Conservation (phyloP, 2,329 filamentous ascomycete species). For the Aspergillus nomiae region DNA sequence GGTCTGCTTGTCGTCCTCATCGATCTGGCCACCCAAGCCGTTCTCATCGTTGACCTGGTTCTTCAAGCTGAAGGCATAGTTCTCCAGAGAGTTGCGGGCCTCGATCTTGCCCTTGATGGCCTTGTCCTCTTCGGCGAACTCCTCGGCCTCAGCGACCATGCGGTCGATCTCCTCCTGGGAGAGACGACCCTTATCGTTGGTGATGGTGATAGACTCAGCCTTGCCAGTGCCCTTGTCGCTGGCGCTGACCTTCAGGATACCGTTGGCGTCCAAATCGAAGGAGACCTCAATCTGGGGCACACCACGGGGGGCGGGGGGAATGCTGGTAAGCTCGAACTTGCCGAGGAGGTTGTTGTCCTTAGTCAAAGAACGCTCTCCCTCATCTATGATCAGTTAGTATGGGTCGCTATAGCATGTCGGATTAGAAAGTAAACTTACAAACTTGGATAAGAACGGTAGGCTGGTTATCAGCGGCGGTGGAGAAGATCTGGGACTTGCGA, state of each 20-base stretch:
- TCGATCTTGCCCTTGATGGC: constrained; percentile 95
- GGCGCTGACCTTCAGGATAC: constrained; percentile 94
- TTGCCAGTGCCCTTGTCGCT: constrained; percentile 98
- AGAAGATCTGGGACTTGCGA: constrained; percentile 97
- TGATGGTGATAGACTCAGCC: constrained; percentile 96
- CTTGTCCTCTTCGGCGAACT: constrained; percentile 99
- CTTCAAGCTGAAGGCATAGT: constrained; percentile 98
- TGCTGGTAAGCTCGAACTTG: constrained; percentile 97
- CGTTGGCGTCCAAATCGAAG: constrained; percentile 97
- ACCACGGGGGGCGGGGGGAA: constrained; percentile 91
- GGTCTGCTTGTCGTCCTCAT: constrained; percentile 97
- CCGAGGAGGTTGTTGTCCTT: constrained; percentile 97
- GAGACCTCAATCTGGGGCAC: constrained; percentile 98
- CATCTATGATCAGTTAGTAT: constrained; percentile 47
- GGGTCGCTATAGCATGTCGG: background rate
- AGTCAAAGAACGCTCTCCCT: constrained; percentile 90
- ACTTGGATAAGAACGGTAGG: constrained; percentile 94
- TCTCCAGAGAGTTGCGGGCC: constrained; percentile 94
- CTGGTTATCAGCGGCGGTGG: constrained; percentile 94
- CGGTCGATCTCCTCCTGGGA: constrained; percentile 97
- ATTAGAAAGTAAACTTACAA: constrained; percentile 47
- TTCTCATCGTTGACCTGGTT: constrained; percentile 98
- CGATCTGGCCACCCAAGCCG: constrained; percentile 96
- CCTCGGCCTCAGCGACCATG: constrained; percentile 98
- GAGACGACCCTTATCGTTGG: constrained; percentile 98